A percentile compares a stretch with the other conserved stretches of the same genome.
phyloP scores from a whole-genome alignment of 2,329 filamentous ascomycete genomes.

The Sporothrix schenckii region DNA sequence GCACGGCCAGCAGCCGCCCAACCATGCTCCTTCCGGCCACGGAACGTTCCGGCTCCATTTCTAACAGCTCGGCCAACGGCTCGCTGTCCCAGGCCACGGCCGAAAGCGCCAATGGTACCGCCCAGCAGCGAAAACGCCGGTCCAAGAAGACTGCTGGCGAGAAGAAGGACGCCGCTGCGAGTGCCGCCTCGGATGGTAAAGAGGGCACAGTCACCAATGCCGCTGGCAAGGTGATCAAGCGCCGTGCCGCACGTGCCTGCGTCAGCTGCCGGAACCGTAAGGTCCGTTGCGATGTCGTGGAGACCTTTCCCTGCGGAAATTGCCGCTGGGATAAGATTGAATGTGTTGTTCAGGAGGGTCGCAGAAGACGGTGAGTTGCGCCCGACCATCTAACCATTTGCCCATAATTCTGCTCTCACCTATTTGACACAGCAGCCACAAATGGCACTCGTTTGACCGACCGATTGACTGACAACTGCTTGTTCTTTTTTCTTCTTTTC shows the following conservation, averaged over 20 bases:
- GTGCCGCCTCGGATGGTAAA: constrained; percentile 30
- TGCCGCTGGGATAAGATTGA: constrained; percentile 80
- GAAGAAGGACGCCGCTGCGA: constrained; percentile 31
- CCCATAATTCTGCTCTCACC: neutral
- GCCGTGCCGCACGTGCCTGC: constrained; percentile 88
- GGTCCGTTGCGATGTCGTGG: constrained; percentile 90
- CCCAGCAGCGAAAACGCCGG: constrained; percentile 33
- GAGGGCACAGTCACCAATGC: constrained; percentile 42
- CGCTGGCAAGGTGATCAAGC: constrained; percentile 63
- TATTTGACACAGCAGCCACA: neutral
- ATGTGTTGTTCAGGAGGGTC: constrained; percentile 77
- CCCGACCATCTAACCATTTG: neutral
- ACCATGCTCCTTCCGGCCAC: constrained; percentile 30
- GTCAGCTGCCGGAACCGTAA: constrained; percentile 87
- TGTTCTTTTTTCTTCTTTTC: neutral
- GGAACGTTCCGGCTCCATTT: constrained; percentile 7
- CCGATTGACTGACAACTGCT: constrained; percentile 21
- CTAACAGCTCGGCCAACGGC: constrained; percentile 21
- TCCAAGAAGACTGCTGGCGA: constrained; percentile 34
- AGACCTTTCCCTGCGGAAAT: constrained; percentile 84
- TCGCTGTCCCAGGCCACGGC: neutral
- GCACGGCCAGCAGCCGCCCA: constrained; percentile 20
- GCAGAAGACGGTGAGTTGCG: constrained; percentile 75
- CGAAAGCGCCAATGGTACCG: constrained; percentile 15
- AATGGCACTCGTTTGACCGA: neutral